phyloP scores from a whole-genome alignment of 2,329 filamentous ascomycete species.

The Alternaria ventricosa region DNA sequence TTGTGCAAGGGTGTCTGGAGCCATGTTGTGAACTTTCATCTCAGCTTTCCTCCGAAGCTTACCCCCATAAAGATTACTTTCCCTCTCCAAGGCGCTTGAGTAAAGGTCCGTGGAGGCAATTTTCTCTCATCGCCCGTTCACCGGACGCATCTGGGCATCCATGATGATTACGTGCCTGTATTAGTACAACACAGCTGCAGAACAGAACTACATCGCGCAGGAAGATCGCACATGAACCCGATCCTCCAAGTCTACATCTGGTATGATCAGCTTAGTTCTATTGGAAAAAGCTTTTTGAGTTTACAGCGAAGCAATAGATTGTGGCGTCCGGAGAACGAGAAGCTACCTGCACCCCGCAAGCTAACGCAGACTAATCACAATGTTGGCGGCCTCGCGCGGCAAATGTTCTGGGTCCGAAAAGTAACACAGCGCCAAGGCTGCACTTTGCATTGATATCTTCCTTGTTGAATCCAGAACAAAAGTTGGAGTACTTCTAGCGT shows the following conservation, averaged over 20 bases:
- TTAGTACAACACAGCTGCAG: background rate
- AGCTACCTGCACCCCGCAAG: background rate
- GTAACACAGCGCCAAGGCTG: background rate
- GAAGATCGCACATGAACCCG: background rate
- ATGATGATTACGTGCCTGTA: background rate
- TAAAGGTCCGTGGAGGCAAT: background rate
- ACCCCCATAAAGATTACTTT: background rate
- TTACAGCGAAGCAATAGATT: background rate
- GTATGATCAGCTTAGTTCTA: background rate
- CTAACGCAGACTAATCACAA: background rate
- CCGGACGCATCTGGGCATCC: background rate
- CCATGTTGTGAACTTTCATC: background rate
- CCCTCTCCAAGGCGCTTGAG: background rate
- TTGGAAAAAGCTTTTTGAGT: background rate
- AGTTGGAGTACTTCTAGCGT: background rate
- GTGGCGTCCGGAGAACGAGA: background rate
- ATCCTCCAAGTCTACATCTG: background rate
- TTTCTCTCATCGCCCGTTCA: background rate
- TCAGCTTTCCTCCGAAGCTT: background rate
- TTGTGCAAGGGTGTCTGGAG: background rate
- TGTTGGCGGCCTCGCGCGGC: background rate
- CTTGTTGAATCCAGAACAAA: background rate
- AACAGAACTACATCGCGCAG: background rate
- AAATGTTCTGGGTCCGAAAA: constrained; percentile 1
- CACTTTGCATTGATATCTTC: background rate